Conservation (phyloP, 2,329 filamentous ascomycete species). For the Arthrobotrys entomopaga region DNA sequence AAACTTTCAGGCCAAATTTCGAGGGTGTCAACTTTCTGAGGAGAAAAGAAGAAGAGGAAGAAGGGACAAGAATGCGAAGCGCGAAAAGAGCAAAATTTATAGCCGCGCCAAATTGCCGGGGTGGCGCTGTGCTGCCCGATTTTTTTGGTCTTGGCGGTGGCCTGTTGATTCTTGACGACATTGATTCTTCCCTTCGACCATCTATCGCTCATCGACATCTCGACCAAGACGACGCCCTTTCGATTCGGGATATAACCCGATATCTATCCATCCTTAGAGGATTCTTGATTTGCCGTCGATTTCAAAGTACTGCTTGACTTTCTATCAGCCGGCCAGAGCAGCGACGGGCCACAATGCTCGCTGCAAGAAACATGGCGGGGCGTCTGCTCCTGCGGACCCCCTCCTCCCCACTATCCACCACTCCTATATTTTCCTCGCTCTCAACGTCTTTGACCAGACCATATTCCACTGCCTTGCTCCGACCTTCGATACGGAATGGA, state of each 20-base stretch:
- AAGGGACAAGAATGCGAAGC: constrained; percentile 4
- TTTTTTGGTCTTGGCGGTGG: constrained; percentile 20
- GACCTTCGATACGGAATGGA: constrained; percentile 2
- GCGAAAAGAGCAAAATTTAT: constrained; percentile 40
- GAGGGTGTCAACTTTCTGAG: constrained; percentile 56
- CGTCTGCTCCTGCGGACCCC: constrained; percentile 37
- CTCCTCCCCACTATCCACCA: constrained; percentile 13
- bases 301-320: neutral
- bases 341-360: constrained; percentile 17
- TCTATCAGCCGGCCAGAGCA: constrained; percentile 14
- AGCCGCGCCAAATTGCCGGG: constrained; percentile 10
- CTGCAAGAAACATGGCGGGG: constrained; percentile 53
- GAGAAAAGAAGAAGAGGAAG: constrained; percentile 46
- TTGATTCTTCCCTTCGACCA: constrained; percentile 9
- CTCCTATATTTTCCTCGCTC: constrained; percentile 12
- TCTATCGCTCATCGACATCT: constrained; percentile 11
- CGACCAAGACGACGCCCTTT: constrained; percentile 3
- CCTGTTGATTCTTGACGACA: neutral
- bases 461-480: constrained; percentile 33
- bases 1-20: constrained; percentile 55
- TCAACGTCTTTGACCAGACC: constrained; percentile 27
- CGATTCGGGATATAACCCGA: neutral
- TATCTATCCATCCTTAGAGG: neutral
- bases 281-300: neutral
- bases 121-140: constrained; percentile 4